Evolutionary conservation across 23 red algal species (phyloP).

Genomic region (Pyropia haitanensis): DNA sequence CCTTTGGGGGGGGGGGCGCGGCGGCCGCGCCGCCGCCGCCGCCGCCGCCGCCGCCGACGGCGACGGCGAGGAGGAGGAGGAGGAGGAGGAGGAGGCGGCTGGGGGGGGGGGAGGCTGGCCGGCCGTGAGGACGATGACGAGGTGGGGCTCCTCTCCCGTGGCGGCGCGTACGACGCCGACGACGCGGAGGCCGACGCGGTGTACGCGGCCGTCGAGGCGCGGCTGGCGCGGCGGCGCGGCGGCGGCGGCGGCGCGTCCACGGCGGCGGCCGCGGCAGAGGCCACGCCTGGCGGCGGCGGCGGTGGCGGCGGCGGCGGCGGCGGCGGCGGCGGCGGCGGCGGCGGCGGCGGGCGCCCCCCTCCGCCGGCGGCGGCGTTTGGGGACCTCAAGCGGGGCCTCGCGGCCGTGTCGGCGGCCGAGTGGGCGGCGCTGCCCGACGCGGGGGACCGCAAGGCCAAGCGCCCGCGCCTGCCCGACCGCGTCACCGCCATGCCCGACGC

Average conservation of each 20-base stretch:
- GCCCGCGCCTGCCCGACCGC: conserved; percentile 35
- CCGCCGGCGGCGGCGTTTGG: conserved; percentile 64
- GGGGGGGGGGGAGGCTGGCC: conserved; percentile 1
- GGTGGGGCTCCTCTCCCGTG: conserved; percentile 53
- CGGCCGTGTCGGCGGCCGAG: conserved; percentile 26
- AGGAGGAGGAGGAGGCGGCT: conserved; percentile 17
- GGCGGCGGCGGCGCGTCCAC: not conserved
- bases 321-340: conserved; percentile 26
- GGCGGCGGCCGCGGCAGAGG: not conserved
- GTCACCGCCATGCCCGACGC: conserved; percentile 69
- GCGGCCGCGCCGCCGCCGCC: not conserved
- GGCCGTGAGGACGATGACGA: conserved; percentile 47
- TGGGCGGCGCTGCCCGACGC: conserved; percentile 72
- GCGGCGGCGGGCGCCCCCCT: conserved; percentile 29
- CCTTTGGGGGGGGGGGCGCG: too few relatives aligned
- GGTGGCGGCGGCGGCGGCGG: conserved; percentile 28
- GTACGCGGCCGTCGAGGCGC: conserved; percentile 52
- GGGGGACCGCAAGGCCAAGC: conserved; percentile 54
- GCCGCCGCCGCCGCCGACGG: conserved; percentile 3
- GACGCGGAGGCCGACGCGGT: conserved; percentile 77
- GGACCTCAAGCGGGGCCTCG: conserved; percentile 50
- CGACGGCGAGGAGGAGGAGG: conserved; percentile 39
- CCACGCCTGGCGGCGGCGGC: conserved; percentile 6
- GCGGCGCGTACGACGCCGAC: conserved; percentile 75
- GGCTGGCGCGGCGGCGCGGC: conserved; percentile 29